A percentile compares a stretch with the other conserved stretches of the same genome.
Conservation (phyloP, 495 filamentous ascomycete species). For the Aspergillus steynii region DNA sequence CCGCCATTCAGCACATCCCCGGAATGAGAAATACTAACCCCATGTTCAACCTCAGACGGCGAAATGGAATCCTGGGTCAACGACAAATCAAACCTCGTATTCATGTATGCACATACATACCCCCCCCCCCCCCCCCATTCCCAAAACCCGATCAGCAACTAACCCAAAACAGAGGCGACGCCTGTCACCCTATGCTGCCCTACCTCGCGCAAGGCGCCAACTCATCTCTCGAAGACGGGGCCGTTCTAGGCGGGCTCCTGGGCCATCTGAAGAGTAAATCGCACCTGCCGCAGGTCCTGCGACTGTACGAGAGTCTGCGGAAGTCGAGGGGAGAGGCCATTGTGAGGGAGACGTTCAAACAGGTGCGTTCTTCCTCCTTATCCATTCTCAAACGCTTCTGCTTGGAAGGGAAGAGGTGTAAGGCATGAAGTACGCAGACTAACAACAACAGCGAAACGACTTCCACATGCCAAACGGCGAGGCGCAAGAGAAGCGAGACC, state of each 20-base stretch:
- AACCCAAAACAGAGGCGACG: conserved; percentile 50
- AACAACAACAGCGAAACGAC: conserved; percentile 49
- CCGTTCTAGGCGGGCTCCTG: conserved; percentile 47
- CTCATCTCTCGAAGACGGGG: conserved; percentile 53
- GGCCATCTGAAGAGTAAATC: conserved; percentile 36
- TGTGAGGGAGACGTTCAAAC: conserved; percentile 51
- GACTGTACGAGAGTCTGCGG: conserved; percentile 59
- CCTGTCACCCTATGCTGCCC: conserved; percentile 68
- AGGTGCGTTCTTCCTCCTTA: conserved; percentile 22
- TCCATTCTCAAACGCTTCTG: background rate
- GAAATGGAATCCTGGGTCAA: conserved; percentile 43
- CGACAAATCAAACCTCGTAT: conserved; percentile 37
- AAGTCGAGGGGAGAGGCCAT: conserved; percentile 61
- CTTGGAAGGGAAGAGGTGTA: too few species aligned
- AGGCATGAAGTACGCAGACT: too few species aligned
- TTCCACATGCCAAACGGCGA: conserved; percentile 60
- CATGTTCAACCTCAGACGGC: conserved; percentile 20
- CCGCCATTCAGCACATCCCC: background rate
- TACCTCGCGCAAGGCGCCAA: conserved; percentile 63
- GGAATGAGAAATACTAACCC: conserved; percentile 5
- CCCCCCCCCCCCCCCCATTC: background rate
- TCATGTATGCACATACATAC: conserved; percentile 26
- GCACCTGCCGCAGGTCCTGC: conserved; percentile 50
- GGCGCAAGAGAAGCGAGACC: conserved; percentile 53
- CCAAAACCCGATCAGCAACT: background rate